Base-by-base conservation (phyloP, 805 yeast genomes). In the Wickerhamomyces tratensis region DNA sequence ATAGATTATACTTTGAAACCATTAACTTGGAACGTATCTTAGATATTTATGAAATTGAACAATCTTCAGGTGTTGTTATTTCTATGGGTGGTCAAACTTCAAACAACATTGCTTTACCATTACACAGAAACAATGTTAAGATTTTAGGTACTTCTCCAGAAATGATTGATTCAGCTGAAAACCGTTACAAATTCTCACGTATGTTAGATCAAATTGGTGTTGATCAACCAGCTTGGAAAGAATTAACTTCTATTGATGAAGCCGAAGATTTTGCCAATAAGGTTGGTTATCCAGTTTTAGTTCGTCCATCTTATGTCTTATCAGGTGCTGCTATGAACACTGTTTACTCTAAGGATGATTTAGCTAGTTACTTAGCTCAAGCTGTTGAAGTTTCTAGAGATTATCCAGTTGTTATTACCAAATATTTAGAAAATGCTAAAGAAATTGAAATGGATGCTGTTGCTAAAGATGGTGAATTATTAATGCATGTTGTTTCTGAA, bases 251-350 rank as follows among this genome's bases (percentile, higher is more conserved):
- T 25, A 73, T 87, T 45, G 86, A 74, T 35, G 98, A 91, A 65
- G 98, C 98, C 46, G 94, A 86, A 62, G 79, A 69, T 37, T 91
- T 91, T 61, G 97, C 98, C 45, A 83, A 86, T 39, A 80, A 77
- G 59, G 98, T 87, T 42, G 74, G 87, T 33, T 91, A 87, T 64
- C 98, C 98, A 40, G 98, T 91, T 35, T 72, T 91, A 53, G 98
- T 91, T 41, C 86, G 98, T 72, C 98, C 98, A 30, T 89, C 97
- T 25, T 91, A 91, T 60, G 98, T 91, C 35, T 71, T 91, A 49
- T 87, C 96, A 37, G 98, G 98, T 71, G 98, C 98, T 53, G 98
- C 98, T 45, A 91, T 91, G 98, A 88, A 88, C 68, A 88, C 96
- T 37, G 96, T 89, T 43, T 87, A 88, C 71, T 79, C 95, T 31